These are phyloP conservation scores for Penicillium fimorum DNA, from an alignment of 495 filamentous ascomycete species.

Conservation along the genomic window DNA sequence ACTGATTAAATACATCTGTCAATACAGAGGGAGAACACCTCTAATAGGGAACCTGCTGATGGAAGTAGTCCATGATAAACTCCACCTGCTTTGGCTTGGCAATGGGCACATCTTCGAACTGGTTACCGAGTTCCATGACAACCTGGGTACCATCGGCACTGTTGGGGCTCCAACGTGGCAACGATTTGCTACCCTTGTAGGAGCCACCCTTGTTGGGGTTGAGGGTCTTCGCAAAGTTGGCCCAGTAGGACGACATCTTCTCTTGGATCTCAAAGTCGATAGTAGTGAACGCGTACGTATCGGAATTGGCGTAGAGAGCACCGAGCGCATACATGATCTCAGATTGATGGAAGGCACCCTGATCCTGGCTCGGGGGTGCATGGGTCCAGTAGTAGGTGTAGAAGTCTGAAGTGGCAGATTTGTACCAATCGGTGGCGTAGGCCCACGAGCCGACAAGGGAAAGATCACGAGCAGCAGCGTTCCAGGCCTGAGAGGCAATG, in stretches of 20 bases:
- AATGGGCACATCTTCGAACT: conserved; percentile 23
- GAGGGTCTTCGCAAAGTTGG: conserved; percentile 32
- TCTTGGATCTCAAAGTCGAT: conserved; percentile 25
- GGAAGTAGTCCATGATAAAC: conserved; percentile 25
- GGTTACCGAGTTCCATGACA: conserved; percentile 25
- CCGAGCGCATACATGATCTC: conserved; percentile 33
- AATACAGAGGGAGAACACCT: not conserved
- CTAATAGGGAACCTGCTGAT: conserved; percentile 21
- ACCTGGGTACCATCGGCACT: conserved; percentile 19
- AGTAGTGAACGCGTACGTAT: conserved; percentile 26
- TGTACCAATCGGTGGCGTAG: conserved; percentile 29
- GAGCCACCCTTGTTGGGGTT: conserved; percentile 29
- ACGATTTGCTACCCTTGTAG: conserved; percentile 17
- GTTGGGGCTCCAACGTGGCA: conserved; percentile 21
- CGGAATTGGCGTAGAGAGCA: conserved; percentile 27
- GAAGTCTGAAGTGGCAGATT: conserved; percentile 24
- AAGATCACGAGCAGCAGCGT: conserved; percentile 28
- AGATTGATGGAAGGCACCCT: conserved; percentile 33
- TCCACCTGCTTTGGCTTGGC: conserved; percentile 20
- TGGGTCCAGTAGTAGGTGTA: conserved; percentile 38
- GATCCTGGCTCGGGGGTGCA: conserved; percentile 27
- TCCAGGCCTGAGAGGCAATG: conserved; percentile 27
- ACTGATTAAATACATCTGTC: not conserved
- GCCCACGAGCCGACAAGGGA: conserved; percentile 26
- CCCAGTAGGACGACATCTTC: conserved; percentile 31